phyloP scores from a whole-genome alignment of 371 early-diverging fungal genomes.

The Fennellomyces sp. region DNA sequence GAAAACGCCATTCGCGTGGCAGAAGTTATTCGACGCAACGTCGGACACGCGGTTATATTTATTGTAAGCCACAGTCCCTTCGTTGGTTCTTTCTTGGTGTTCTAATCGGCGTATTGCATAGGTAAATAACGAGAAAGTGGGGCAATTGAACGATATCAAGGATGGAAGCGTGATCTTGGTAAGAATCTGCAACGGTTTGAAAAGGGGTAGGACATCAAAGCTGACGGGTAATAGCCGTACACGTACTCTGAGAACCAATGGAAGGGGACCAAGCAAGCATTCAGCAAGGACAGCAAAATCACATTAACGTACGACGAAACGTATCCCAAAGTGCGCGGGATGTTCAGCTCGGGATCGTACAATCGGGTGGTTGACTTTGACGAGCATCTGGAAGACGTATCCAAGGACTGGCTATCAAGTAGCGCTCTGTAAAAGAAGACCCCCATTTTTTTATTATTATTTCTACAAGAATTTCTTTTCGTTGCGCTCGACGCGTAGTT shows the following conservation, averaged over 20 bases:
- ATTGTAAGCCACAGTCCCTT: slow-evolving; percentile 26
- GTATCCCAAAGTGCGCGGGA: slow-evolving; percentile 31
- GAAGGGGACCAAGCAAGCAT: slow-evolving; percentile 46
- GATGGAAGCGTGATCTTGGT: slow-evolving; percentile 32
- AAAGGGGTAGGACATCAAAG: too few species aligned
- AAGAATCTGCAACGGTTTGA: too few species aligned
- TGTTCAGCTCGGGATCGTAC: slow-evolving; percentile 41
- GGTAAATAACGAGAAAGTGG: slow-evolving; percentile 39
- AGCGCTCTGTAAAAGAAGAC: not conserved
- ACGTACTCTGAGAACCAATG: slow-evolving; percentile 49
- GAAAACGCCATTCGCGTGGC: slow-evolving; percentile 57
- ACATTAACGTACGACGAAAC: slow-evolving; percentile 39
- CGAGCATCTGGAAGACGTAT: slow-evolving; percentile 72
- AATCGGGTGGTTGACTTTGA: slow-evolving; percentile 71
- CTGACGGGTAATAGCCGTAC: slow-evolving; percentile 48
- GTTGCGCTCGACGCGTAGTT: slow-evolving; percentile 44
- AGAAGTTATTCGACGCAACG: slow-evolving; percentile 46
- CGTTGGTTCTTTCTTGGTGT: not conserved
- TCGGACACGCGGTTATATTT: slow-evolving; percentile 42
- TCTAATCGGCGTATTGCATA: not conserved
- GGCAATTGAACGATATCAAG: slow-evolving; percentile 12
- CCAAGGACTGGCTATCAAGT: slow-evolving; percentile 66
- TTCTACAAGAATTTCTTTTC: slow-evolving; percentile 47
- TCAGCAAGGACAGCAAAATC: slow-evolving; percentile 27
- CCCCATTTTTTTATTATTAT: slow-evolving; percentile 3